Base-by-base conservation (phyloP, 257 asterid genomes). In the Capsicum pubescens region DNA sequence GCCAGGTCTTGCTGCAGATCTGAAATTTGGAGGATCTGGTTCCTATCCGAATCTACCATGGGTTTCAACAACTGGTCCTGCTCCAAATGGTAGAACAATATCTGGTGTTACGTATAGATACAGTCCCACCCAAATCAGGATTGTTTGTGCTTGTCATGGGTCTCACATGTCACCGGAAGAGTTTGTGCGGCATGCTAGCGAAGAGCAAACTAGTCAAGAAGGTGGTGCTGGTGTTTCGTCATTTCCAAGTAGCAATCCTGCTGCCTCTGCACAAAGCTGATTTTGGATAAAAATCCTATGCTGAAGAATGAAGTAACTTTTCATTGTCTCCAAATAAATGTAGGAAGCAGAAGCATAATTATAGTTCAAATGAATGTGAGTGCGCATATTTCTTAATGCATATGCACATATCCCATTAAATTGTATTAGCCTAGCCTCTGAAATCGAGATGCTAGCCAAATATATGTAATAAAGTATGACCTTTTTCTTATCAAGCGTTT, bases 131-230 rank as follows among this genome's bases (percentile, higher is more conserved):
- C 98, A 96, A 87, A 90, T 94, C 89, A 90, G 87, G 90, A 93
- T 96, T 15, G 98, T 94, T 50, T 96, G 98, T 69, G 98, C 98
- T 82, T 96, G 98, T 87, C 99, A 96, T 72, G 95, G 98, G n/a
- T 81, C 93, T 59, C 98, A 96, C 87, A 90, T 96, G 97, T 93
- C 98, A 21, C 98, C 98, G 0, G 98, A 93, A 39, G 99, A 92
- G 80, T 96, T 96, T 77, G 91, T 92, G 44, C 89, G 89, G 66
- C 98, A 94, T 85, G 98, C 98, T 66, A 81, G 82, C 15, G 97
- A 93, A 85, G 98, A 93, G 81, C 94, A 84, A 70, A 80, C 78
- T 17, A 80, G 76, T 61, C 87, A 84, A 52, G 96, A 91, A 26
- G 85, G 85, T n/a, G 87, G 89, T 66, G 46, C 89, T 79, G 97